A percentile compares a stretch with the other conserved stretches of the same genome.
Conservation (phyloP, 768 basidiomycete species). For the Mycena pura region DNA sequence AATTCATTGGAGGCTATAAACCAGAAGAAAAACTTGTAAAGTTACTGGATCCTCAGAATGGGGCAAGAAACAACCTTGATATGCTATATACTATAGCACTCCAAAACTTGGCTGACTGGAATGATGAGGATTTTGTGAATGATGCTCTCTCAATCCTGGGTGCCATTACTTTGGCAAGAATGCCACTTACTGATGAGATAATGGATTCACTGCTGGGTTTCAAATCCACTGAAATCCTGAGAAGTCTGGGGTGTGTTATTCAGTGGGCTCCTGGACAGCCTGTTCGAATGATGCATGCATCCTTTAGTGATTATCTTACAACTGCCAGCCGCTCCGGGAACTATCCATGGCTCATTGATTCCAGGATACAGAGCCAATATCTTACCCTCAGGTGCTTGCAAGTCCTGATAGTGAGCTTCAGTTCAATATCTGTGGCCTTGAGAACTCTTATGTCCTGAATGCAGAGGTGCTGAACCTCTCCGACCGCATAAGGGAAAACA, state of each 20-base stretch:
- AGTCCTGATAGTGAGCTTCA: background rate
- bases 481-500: too few species aligned
- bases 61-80: background rate
- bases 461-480: too few species aligned
- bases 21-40: background rate
- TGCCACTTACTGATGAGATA: background rate
- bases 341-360: background rate
- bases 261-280: too few species aligned
- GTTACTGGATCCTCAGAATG: background rate
- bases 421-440: constrained; percentile 1
- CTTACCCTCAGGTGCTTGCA: background rate
- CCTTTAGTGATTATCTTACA: too few species aligned
- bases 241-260: background rate
- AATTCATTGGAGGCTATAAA: constrained; percentile 20
- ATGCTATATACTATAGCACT: background rate
- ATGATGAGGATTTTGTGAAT: background rate
- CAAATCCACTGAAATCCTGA: background rate
- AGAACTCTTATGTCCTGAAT: constrained; percentile 1
- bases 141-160: background rate
- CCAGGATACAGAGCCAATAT: background rate
- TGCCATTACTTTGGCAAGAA: background rate
- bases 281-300: too few species aligned
- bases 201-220: background rate
- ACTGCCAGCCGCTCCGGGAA: background rate
- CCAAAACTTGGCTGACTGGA: background rate